A percentile compares a stretch with the other conserved stretches of the same genome.
These are phyloP conservation scores for Sonneratia alba DNA, from an alignment of 345 rosid species.

Conservation along the genomic window DNA sequence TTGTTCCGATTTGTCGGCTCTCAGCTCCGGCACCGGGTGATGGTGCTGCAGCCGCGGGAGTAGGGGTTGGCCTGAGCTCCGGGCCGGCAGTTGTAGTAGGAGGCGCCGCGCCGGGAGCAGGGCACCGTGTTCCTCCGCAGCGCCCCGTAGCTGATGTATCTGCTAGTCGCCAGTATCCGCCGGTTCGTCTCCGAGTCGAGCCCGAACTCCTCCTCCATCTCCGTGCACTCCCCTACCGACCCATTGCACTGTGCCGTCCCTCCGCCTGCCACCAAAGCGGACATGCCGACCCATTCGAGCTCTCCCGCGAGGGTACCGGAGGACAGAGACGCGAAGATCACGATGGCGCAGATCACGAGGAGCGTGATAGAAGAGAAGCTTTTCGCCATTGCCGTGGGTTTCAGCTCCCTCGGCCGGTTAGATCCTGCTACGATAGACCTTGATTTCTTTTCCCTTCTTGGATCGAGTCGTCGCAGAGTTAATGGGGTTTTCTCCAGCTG, in stretches of 20 bases:
- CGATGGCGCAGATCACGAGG: conserved; percentile 4
- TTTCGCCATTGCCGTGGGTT: neutral
- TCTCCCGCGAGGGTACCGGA: conserved; percentile 11
- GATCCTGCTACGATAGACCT: neutral
- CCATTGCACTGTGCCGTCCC: conserved; percentile 34
- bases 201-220: conserved; percentile 27
- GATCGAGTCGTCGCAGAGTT: neutral
- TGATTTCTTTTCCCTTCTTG: neutral
- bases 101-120: conserved; percentile 72
- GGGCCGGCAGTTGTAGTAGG: conserved; percentile 70
- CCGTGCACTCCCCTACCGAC: conserved; percentile 50
- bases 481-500: no score
- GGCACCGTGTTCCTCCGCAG: conserved; percentile 61
- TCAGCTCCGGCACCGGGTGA: conserved; percentile 66
- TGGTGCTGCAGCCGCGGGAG: conserved; percentile 59
- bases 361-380: conserved; percentile 7
- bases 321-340: conserved; percentile 18
- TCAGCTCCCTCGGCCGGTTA: neutral
- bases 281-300: conserved; percentile 31
- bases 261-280: neutral
- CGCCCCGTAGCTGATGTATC: conserved; percentile 69
- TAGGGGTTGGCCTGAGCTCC: conserved; percentile 80
- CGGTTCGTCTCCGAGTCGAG: conserved; percentile 68
- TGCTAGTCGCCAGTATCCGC: conserved; percentile 53
- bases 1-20: no score